Evolutionary conservation across 441 rosid species (phyloP), one percentile per base, ranked within the genome.

Genomic region (Eugenia klotzschiana): DNA sequence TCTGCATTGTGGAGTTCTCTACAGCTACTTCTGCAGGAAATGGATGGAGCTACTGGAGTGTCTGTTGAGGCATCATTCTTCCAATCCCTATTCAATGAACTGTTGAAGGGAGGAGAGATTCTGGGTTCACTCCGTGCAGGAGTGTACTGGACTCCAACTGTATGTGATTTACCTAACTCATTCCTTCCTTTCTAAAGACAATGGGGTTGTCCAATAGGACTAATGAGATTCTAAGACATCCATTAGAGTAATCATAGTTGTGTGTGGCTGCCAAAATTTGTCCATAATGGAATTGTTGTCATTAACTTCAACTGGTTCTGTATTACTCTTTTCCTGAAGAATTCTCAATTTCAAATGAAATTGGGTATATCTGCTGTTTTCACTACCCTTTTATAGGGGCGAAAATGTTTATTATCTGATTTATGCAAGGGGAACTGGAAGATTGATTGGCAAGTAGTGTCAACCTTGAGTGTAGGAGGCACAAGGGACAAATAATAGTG

Each of bases 101-200:
- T 94, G 82, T 84, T 92, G 87, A 96, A 95, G 90, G 95, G 91
- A 87, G 96, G 92, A 18, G 92, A 95, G 90, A 90, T 96, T 90
- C 93, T 94, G 80, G 99, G 98, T 86, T 93, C 98, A 64, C 92
- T 96, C 83, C 98, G 99, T 84, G 98, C 99, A 52, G 99, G 98
- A 86, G 92, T 94, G 84, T 96, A 95, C 85, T 96, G 98, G 99
- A 96, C 97, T 64, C 98, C 99, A 79, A 89, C 87, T 85, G 99
- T 96, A 93, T 84, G 98, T 88, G 80, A 77, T 64, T 53, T 73
- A 33, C 55, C 82, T 81, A 15, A 81, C 13, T n/a, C 54, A 80
- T 50, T 22, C 50, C 12, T 51, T 20, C 18, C 46, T 80, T 50
- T 37, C 25, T 37, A 33, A 64, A 40, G 46, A 64, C 77, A 18